Evolutionary conservation across 805 yeast genomes (phyloP).

Genomic region (Spathaspora passalidarum): DNA sequence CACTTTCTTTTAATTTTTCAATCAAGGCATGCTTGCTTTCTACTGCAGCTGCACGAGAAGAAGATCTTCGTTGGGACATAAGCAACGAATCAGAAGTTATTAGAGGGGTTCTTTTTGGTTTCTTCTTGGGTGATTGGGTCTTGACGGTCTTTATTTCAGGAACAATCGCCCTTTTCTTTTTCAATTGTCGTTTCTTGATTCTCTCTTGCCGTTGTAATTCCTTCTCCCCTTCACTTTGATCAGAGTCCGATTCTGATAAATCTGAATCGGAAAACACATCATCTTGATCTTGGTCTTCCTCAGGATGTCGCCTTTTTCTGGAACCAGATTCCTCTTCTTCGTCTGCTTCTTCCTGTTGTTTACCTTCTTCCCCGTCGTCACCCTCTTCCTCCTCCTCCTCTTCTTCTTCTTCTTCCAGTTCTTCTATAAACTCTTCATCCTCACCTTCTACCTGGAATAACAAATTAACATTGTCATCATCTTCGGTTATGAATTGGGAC

Average conservation of each 20-base stretch:
- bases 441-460: conserved; percentile 55
- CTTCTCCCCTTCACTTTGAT: conserved; percentile 68
- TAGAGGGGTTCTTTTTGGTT: conserved; percentile 13
- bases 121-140: conserved; percentile 26
- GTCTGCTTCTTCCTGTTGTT: conserved; percentile 16
- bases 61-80: conserved; percentile 57
- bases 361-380: conserved; percentile 12
- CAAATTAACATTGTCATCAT: conserved; percentile 72
- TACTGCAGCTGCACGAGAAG: conserved; percentile 75
- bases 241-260: conserved; percentile 47
- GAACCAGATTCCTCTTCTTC: conserved; percentile 8
- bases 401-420: conserved; percentile 17
- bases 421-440: conserved; percentile 27
- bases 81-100: conserved; percentile 50
- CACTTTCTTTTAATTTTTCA: conserved; percentile 66
- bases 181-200: conserved; percentile 27
- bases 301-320: conserved; percentile 12
- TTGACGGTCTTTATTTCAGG: conserved; percentile 31
- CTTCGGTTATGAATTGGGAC: conserved; percentile 45
- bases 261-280: conserved; percentile 59
- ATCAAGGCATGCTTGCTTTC: conserved; percentile 75
- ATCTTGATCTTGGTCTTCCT: conserved; percentile 25
- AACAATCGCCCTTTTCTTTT: conserved; percentile 13
- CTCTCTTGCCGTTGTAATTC: conserved; percentile 50
- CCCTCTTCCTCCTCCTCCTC: conserved; percentile 16